Base-by-base conservation (phyloP, 2,329 filamentous ascomycete genomes). In the Claviceps citrina region DNA sequence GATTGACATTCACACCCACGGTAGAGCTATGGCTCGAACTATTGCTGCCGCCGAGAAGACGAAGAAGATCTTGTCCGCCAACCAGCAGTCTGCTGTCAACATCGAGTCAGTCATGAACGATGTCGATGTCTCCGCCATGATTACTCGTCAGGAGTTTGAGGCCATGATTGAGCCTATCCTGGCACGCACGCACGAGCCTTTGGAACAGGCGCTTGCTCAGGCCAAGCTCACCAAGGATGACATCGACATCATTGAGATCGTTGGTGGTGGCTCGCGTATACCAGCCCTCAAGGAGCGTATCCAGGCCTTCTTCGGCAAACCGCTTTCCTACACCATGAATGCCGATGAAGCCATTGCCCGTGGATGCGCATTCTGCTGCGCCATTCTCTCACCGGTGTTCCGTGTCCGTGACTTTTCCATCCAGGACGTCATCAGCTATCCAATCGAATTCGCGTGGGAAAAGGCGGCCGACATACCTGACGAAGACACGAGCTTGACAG, bases 21-120 rank as follows among this genome's bases (percentile, higher is more conserved):
- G 79, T 49, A 94, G 94, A 68, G 91, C 89, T 43, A 76, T 81
- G 62, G 78, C 87, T 50, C 85, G 91, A 60, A 84, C 93, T 52
- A 73, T 83, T 31, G 78, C 85, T 46, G 86, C 84, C 42, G 86
- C 87, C 41, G 91, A 98, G 73, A 95, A 94, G 74, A 68, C 93
- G 59, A 98, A 98, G 80, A 96, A 96, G 78, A 80, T 96, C 41
- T 71, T 98, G 42, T 96, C 89, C 27, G 91, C 91, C 59, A 96
- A 96, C 68, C 82, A 87, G 51, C 75, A 82, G 57, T 86, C 89
- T 15, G 85, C 89, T 37, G 65, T 98, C 62, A 96, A 87, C 71
- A 93, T 98, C 55, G 91, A 98, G 70, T 95, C 87, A 27, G 71
- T 98, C 51, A 96, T 98, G 87, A 93, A 96, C 64, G 91, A 98